Base-by-base conservation (phyloP, 768 basidiomycete genomes). In the Porphyrellus cyaneotinctus region DNA sequence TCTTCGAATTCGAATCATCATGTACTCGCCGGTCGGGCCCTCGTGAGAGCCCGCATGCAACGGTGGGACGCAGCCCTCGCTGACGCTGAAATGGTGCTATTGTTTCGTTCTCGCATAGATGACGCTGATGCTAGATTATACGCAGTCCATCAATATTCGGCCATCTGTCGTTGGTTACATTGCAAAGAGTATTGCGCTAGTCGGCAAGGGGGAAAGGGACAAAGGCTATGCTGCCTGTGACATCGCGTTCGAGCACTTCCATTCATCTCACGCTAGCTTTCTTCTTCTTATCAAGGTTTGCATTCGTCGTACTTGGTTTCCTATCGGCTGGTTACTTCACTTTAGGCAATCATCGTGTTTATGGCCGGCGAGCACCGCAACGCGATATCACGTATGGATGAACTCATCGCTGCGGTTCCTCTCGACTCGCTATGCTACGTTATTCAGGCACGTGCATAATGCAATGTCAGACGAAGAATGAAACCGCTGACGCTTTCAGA, bases 321-420 rank as follows among this genome's bases (percentile, higher is more conserved):
- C 12, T 3, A 14, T 15, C 18, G 13, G 3, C 6, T 26, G 11
- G n/a, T 36, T 4, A n/a, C 32, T 9, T 4, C 20, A 6, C 18
- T n/a, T 26, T 9, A 56, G 57, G 53, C 53, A 3, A 13, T 58
- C 3, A 32, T 58, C 22, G 3, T 51, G 3, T 56, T 42, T n/a
- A 44, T 51, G 42, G 46, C 42, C 6, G 57, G 57, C 20, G 43
- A 56, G 13, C 18, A 48, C 9, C 14, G n/a, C 3, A 37, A 43
- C n/a, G 57, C 51, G 5, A 49, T 57, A 35, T 58, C 54, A 2
- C 51, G 43, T 10, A 12, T 49, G 9, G 49, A 33, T 10, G 39
- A 42, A 17, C 38, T 49, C 31, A 30, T 38, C 8, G 36, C 17
- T 14, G 15, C 8, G n/a, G 17, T 13, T 11, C 39, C 20, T 12